These are phyloP conservation scores for Saccharomycopsis javanensis DNA, from an alignment of 805 yeast species.

Conservation along the genomic window DNA sequence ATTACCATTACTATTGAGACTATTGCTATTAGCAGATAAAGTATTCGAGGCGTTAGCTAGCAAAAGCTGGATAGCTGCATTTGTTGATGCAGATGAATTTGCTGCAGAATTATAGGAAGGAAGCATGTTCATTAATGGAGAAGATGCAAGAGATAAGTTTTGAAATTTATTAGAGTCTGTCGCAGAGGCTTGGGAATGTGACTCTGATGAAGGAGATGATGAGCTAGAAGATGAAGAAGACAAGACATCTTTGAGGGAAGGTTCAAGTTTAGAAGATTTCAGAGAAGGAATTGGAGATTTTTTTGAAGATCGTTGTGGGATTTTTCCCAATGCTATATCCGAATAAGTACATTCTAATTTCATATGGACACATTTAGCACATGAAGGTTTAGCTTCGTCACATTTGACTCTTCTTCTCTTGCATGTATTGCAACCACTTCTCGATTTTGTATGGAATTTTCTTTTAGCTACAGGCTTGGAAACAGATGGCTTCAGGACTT, in stretches of 20 bases:
- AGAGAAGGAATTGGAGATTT: not conserved
- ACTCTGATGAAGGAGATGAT: not conserved
- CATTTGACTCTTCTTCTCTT: slow-evolving; percentile 86
- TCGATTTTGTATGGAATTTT: slow-evolving; percentile 80
- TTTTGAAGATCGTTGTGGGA: not conserved
- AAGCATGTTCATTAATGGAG: not conserved
- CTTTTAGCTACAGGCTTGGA: slow-evolving; percentile 55
- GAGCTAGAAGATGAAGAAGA: not conserved
- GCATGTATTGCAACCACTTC: slow-evolving; percentile 85
- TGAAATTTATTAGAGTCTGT: not conserved
- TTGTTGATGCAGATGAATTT: slow-evolving; percentile 1
- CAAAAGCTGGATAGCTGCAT: slow-evolving; percentile 15
- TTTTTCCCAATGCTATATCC: slow-evolving; percentile 6
- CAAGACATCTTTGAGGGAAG: not conserved
- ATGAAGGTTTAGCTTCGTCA: slow-evolving; percentile 75
- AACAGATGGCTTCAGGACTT: not conserved
- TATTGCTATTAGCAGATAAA: not conserved
- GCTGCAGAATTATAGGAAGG: not conserved
- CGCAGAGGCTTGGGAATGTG: not conserved
- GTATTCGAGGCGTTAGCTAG: slow-evolving; percentile 15
- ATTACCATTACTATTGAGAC: not conserved
- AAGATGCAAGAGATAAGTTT: not conserved
- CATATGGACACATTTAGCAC: slow-evolving; percentile 72
- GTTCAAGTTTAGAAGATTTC: not conserved
- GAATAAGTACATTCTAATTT: slow-evolving; percentile 66